A percentile compares a stretch with the other conserved stretches of the same genome.
These are phyloP conservation scores for Aspergillus sclerotioniger DNA, from an alignment of 495 filamentous ascomycete genomes.

Conservation along the genomic window DNA sequence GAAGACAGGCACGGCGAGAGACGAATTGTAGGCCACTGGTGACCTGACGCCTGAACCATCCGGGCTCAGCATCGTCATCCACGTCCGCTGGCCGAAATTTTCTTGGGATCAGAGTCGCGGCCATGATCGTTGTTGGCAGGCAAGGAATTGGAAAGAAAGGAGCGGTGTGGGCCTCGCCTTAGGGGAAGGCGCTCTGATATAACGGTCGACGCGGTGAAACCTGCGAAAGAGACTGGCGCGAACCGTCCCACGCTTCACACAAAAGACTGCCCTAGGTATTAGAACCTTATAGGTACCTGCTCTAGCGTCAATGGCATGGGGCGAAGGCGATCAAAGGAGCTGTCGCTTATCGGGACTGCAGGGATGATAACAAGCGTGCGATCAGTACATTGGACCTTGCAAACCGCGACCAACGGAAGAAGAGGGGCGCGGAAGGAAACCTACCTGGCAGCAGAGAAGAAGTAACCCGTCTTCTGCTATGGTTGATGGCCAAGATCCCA, in stretches of 20 bases:
- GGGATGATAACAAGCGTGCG: constrained; percentile 6
- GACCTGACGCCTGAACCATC: constrained; percentile 67
- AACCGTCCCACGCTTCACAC: constrained; percentile 15
- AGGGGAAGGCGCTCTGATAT: constrained; percentile 22
- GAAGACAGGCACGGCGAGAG: constrained; percentile 79
- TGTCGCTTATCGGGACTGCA: constrained; percentile 8
- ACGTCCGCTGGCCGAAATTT: constrained; percentile 32
- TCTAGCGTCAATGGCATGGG: constrained; percentile 13
- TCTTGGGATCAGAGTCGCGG: constrained; percentile 40
- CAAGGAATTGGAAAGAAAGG: constrained; percentile 11
- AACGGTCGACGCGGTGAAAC: constrained; percentile 33
- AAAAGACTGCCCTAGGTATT: constrained; percentile 1
- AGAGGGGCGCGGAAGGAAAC: not conserved
- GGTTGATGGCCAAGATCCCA: not conserved
- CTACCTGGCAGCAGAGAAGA: constrained; percentile 1
- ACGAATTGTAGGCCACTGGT: constrained; percentile 73
- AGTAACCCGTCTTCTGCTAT: not conserved
- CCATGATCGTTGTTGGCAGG: constrained; percentile 32
- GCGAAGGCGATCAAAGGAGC: not conserved
- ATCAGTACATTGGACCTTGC: constrained; percentile 6
- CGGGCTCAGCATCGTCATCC: constrained; percentile 44
- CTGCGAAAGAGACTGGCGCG: constrained; percentile 28
- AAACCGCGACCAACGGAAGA: not conserved
- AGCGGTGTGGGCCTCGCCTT: constrained; percentile 36
- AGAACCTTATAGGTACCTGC: not conserved